Base-by-base conservation (phyloP, 495 filamentous ascomycete genomes). In the Penicillium egyptiacum region DNA sequence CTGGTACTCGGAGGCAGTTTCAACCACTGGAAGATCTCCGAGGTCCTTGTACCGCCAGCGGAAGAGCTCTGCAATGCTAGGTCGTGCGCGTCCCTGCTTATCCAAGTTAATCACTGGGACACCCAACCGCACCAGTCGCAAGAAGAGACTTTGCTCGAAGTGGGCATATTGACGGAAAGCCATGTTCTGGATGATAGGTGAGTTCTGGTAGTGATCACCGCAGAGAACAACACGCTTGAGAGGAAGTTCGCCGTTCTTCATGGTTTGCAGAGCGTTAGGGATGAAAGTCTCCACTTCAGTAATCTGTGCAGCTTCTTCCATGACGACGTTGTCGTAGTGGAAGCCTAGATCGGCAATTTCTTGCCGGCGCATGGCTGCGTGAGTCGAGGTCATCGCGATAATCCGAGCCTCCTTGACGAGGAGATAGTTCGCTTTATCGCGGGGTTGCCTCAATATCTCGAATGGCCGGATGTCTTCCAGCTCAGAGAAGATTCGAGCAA, bases 261-360 rank as follows among this genome's bases (percentile, higher is more conserved):
- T 71, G 41, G 89, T 90, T 68, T 99, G 94, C 64, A 99, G 79
- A 35, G 91, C 90, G 8, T 95, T 74, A 19, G 94, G 94, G 51
- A 98, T 92, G 73, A 99, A 97, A 65, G 90, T 96, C 66, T 98
- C 95, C 42, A 97, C 89, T 68, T 99, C 94, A 10, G 95, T 98
- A 66, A 98, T 95, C 63, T 99, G 94, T 20, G 94, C 94, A 3
- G 94, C 92, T 76, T 99, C 94, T 81, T 99, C 94, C 93, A 99
- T 96, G 49, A 99, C 79, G 14, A 99, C 88, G 61, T 96, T 98
- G 73, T 98, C 92, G 62, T 98, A 99, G 60, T 91, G 89, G 79
- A 99, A 98, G 6, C 94, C 95, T 43, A 97, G 80, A 19, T 83
- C 80, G 1, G 90, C 87, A 63, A 99, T 99, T 64, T 98, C 94